phyloP scores from a whole-genome alignment of 495 filamentous ascomycete species.

The Penicillium paxilli region DNA sequence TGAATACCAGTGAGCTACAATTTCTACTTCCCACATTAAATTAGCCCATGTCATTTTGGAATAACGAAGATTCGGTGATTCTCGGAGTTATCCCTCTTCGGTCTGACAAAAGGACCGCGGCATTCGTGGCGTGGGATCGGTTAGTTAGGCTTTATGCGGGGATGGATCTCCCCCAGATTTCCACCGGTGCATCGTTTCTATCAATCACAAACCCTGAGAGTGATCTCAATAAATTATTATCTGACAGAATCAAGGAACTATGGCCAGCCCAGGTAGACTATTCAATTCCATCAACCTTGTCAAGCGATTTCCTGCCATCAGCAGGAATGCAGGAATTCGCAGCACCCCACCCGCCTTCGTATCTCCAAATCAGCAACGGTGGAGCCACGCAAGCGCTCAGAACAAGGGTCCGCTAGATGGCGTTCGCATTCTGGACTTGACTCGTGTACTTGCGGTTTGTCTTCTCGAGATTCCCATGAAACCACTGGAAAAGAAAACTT shows the following conservation, averaged over 20 bases:
- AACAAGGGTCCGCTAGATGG: conserved; percentile 59
- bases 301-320: neutral
- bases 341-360: neutral
- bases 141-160: neutral
- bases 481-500: neutral
- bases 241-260: too few relatives aligned
- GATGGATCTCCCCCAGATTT: neutral
- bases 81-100: neutral
- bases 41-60: neutral
- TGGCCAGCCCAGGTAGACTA: neutral
- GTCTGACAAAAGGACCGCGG: neutral
- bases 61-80: neutral
- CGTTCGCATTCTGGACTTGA: conserved; percentile 82
- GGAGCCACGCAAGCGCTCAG: neutral
- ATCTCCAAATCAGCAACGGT: neutral
- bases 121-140: neutral
- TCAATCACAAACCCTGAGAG: neutral
- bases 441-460: conserved; percentile 82
- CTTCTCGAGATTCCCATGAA: neutral
- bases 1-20: too few relatives aligned
- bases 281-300: neutral
- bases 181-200: too few relatives aligned
- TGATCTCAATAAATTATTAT: too few relatives aligned
- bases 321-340: neutral
- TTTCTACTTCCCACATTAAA: neutral